Evolutionary conservation across 208 protist genomes (phyloP).

Genomic region (Blastocrithidia nonstop): DNA sequence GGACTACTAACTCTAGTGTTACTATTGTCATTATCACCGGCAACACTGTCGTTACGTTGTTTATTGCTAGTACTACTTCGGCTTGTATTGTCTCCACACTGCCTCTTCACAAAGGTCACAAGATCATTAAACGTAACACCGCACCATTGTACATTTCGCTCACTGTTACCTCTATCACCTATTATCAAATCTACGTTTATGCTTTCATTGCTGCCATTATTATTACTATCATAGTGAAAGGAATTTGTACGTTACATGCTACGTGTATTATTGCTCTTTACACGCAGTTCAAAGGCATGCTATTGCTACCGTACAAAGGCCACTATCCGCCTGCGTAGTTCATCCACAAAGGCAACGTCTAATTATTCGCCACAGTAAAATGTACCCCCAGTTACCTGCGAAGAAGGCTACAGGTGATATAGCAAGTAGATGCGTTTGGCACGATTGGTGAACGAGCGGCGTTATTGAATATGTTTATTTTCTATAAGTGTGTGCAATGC

Average conservation of each 20-base stretch:
- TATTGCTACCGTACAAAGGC: too few relatives aligned
- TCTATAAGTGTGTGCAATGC: constrained; percentile 25
- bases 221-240: not conserved
- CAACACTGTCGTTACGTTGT: not conserved
- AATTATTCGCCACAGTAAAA: constrained; percentile 76
- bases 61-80: too few relatives aligned
- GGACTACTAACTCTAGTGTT: not conserved
- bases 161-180: constrained; percentile 4
- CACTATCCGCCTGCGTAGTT: constrained; percentile 47
- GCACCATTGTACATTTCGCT: constrained; percentile 5
- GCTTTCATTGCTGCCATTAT: not conserved
- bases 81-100: too few relatives aligned
- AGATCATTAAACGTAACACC: not conserved
- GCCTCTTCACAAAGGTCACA: not conserved
- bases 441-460: constrained; percentile 61
- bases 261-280: constrained; percentile 8
- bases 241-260: too few relatives aligned
- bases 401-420: constrained; percentile 59
- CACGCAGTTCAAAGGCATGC: constrained; percentile 9
- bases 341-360: constrained; percentile 64
- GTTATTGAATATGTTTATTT: constrained; percentile 56
- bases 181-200: not conserved
- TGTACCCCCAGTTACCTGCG: constrained; percentile 58
- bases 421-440: constrained; percentile 75
- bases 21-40: not conserved